Base-by-base conservation (phyloP, 257 asterid genomes). In the Avicennia marina region DNA sequence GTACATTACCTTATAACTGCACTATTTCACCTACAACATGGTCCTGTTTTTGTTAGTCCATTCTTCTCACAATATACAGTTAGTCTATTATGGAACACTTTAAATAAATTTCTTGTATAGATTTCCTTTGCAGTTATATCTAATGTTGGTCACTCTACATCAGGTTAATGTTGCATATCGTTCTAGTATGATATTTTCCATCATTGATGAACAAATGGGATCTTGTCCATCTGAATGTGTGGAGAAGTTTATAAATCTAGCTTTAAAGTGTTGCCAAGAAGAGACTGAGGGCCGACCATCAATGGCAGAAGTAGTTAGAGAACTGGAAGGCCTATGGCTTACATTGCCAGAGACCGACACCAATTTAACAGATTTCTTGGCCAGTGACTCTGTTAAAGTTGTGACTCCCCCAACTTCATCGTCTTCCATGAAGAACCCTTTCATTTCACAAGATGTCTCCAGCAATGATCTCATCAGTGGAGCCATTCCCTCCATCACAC, bases 401-500 rank as follows among this genome's bases (percentile, higher is more conserved):
- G n/a, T n/a, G n/a, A n/a, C 69, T 6, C 54, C 82, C 0, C 72
- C 78, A 7, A 70, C 85, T 19, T 77, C 90, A 20, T 72, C 87
- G 9, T 63, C 78, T 2, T 4, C 6, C 59, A 4, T 20, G 52
- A 77, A 52, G 33, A 57, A 72, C 47, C 71, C 78, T n/a, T 79
- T 56, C 47, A 61, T 66, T 57, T 81, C 90, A 1, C 67, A 66
- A 27, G 83, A 83, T 54, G 71, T 86, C 55, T 76, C 90, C 0
- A 84, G 94, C 16, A 75, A 78, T 44, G 84, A 83, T 59, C 95
- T 86, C 7, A 72, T 73, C 21, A 86, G 95, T n/a, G 94, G 88
- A 43, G 74, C 50, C 52, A n/a, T 70, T 62, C 86, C n/a, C n/a
- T n/a, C n/a, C n/a, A n/a, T n/a, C n/a, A n/a, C n/a, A n/a, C n/a